These are phyloP conservation scores for Amanita pseudoporphyria DNA, from an alignment of 768 basidiomycete genomes.

Conservation along the genomic window DNA sequence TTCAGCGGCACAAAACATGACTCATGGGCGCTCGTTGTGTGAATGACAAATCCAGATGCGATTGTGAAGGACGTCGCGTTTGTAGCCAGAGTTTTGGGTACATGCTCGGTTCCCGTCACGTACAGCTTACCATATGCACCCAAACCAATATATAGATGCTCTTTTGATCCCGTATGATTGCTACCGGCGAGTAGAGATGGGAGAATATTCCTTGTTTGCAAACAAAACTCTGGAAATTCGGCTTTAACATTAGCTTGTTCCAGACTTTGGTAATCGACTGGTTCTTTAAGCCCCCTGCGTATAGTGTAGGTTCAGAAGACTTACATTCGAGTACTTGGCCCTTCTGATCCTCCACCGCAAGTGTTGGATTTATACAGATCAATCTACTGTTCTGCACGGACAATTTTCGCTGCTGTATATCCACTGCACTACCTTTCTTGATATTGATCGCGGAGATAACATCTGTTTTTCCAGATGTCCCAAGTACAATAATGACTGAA, in stretches of 20 bases:
- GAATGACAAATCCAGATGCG: slow-evolving; percentile 72
- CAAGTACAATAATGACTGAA: slow-evolving; percentile 27
- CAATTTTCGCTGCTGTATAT: slow-evolving; percentile 17
- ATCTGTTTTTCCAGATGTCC: slow-evolving; percentile 25
- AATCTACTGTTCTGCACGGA: slow-evolving; percentile 39
- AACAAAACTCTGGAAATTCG: slow-evolving; percentile 53
- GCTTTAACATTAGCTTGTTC: slow-evolving; percentile 15
- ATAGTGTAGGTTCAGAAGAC: slow-evolving; percentile 4
- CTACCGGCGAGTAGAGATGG: slow-evolving; percentile 11
- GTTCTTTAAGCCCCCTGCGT: neutral
- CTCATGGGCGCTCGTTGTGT: slow-evolving; percentile 76
- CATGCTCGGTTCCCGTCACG: slow-evolving; percentile 25
- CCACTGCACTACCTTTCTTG: slow-evolving; percentile 11
- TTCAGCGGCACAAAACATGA: slow-evolving; percentile 60
- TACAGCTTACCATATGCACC: slow-evolving; percentile 58
- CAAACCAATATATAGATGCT: slow-evolving; percentile 50
- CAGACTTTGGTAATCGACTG: slow-evolving; percentile 13
- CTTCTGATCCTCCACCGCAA: slow-evolving; percentile 28
- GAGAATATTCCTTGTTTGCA: slow-evolving; percentile 27
- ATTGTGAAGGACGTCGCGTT: slow-evolving; percentile 67
- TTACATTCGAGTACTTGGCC: slow-evolving; percentile 43
- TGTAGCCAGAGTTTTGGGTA: slow-evolving; percentile 28
- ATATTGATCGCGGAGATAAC: slow-evolving; percentile 20
- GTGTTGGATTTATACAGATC: slow-evolving; percentile 19
- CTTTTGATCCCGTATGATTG: slow-evolving; percentile 7